Percentiles rank a stretch among this genome's conserved stretches.
Conservation (phyloP, 192 early-diverging fungal genomes). For the Physocladia obscura region DNA sequence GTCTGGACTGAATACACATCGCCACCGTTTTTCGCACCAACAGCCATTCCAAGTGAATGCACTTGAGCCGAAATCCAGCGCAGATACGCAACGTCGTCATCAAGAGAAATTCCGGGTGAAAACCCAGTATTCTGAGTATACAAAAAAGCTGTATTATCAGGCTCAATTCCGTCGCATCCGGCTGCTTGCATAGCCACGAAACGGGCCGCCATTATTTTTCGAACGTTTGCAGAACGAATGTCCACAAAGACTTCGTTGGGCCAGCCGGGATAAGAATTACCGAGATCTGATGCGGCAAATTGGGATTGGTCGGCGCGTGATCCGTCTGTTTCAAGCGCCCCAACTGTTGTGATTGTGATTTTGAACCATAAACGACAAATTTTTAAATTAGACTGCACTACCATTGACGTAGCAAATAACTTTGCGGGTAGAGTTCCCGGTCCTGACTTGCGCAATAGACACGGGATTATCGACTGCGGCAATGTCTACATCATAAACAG, state of each 20-base stretch:
- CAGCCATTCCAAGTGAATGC: conserved; percentile 9
- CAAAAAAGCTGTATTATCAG: conserved; percentile 27
- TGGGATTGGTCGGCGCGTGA: conserved; percentile 6
- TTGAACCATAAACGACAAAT: background rate
- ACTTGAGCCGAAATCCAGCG: background rate
- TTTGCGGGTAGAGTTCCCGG: background rate
- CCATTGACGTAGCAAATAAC: conserved; percentile 28
- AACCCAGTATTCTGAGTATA: conserved; percentile 13
- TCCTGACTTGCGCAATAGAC: background rate
- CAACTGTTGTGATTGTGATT: background rate
- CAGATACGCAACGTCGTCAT: conserved; percentile 7
- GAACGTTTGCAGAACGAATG: conserved; percentile 6
- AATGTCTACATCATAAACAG: background rate
- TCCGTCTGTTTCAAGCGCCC: conserved; percentile 1
- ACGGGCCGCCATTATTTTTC: conserved; percentile 10
- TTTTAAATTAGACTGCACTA: background rate
- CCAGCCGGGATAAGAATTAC: conserved; percentile 25
- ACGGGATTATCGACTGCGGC: background rate
- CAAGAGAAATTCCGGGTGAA: background rate
- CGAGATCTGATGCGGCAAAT: conserved; percentile 10
- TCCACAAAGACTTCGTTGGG: conserved; percentile 29
- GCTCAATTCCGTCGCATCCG: conserved; percentile 28
- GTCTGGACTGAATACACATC: background rate
- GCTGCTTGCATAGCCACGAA: conserved; percentile 1
- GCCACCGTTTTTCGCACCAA: conserved; percentile 21